phyloP scores from a whole-genome alignment of 352 stramenopile genomes.

The Globisporangium radiosum region DNA sequence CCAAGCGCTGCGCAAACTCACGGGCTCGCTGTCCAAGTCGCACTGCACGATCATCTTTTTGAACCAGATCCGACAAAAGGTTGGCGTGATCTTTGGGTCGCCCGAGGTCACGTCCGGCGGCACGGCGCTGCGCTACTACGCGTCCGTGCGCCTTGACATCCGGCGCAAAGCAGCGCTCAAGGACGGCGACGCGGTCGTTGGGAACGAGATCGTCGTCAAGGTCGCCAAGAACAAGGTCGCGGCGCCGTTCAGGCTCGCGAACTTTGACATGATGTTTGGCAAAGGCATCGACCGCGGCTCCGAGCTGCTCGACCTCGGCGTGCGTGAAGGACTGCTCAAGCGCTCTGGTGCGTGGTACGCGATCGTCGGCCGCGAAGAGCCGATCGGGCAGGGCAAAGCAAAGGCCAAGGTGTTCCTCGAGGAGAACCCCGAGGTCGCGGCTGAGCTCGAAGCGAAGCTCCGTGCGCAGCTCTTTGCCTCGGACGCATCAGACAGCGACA shows the following conservation, averaged over 20 bases:
- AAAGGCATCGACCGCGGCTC: conserved; percentile 91
- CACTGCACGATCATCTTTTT: conserved; percentile 98
- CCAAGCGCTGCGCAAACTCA: conserved; percentile 96
- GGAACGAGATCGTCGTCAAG: conserved; percentile 97
- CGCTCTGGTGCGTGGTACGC: conserved; percentile 78
- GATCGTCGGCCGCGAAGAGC: conserved; percentile 56
- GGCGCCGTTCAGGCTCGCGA: conserved; percentile 92
- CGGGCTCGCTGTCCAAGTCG: conserved; percentile 91
- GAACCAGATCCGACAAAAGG: conserved; percentile 98
- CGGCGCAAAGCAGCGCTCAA: conserved; percentile 91
- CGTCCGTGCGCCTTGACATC: conserved; percentile 93
- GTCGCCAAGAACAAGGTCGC: conserved; percentile 99
- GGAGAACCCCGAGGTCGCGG: conserved; percentile 63
- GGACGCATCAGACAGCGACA: background rate
- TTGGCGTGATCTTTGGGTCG: conserved; percentile 96
- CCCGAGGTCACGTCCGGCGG: conserved; percentile 95
- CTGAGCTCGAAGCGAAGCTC: conserved; percentile 65
- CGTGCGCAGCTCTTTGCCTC: conserved; percentile 54
- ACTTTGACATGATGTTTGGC: conserved; percentile 98
- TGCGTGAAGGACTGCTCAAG: conserved; percentile 70
- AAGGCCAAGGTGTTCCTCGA: conserved; percentile 82
- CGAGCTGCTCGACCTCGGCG: conserved; percentile 72
- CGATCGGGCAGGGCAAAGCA: conserved; percentile 75
- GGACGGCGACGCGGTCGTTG: conserved; percentile 87
- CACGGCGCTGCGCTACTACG: conserved; percentile 82